These are phyloP conservation scores for Linderniella brevidens DNA, from an alignment of 257 asterid genomes.

Conservation along the genomic window DNA sequence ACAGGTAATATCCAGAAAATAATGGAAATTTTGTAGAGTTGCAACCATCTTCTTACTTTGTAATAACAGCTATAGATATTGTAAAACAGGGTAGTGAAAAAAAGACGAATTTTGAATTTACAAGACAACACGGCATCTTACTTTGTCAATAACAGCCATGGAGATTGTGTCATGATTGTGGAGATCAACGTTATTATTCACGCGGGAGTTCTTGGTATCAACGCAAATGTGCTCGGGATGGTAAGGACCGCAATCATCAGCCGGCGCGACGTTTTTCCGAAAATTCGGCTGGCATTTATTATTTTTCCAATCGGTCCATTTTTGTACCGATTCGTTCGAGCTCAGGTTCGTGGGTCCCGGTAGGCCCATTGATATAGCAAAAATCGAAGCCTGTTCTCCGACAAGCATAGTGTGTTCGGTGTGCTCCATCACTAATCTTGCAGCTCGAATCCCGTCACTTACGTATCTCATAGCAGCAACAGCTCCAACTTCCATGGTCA, in stretches of 20 bases:
- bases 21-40: no score
- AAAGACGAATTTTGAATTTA: constrained; percentile 1
- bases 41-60: constrained; percentile 14
- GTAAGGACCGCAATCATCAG: constrained; percentile 74
- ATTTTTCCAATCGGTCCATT: constrained; percentile 69
- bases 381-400: constrained; percentile 80
- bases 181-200: constrained; percentile 20
- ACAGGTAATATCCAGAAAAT: no score
- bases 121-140: constrained; percentile 17
- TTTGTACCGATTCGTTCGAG: constrained; percentile 60
- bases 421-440: constrained; percentile 68
- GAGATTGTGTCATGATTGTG: constrained; percentile 88
- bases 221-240: constrained; percentile 24
- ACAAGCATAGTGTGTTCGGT: constrained; percentile 87
- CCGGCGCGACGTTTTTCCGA: constrained; percentile 55
- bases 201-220: constrained; percentile 13
- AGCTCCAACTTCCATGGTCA: constrained; percentile 98
- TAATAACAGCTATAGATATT: constrained; percentile 85
- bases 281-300: constrained; percentile 76
- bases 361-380: constrained; percentile 94
- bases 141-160: constrained; percentile 88
- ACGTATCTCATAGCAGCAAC: constrained; percentile 95
- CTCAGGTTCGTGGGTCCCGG: constrained; percentile 80
- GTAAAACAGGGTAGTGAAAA: no score
- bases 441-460: constrained; percentile 73